A percentile compares a stretch with the other conserved stretches of the same genome.
These are phyloP conservation scores for Lactuca sativa DNA, from an alignment of 129 eudicot species.

Conservation along the genomic window DNA sequence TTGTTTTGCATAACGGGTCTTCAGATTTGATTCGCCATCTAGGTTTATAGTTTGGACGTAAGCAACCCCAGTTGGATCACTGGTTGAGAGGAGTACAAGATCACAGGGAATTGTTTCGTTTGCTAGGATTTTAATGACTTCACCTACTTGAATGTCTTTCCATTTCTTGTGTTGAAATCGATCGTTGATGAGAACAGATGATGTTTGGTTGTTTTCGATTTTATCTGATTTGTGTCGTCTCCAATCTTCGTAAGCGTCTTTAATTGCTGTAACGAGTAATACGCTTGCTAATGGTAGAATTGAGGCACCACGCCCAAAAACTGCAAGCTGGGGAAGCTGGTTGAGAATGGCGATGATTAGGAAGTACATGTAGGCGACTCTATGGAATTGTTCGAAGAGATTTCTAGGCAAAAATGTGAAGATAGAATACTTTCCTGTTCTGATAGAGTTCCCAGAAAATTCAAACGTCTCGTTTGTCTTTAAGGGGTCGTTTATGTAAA, in stretches of 20 bases:
- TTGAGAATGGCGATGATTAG: slow-evolving; percentile 81
- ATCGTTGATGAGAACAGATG: slow-evolving; percentile 56
- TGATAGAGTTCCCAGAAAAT: slow-evolving; percentile 78
- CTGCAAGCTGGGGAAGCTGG: slow-evolving; percentile 96
- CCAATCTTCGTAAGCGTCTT: slow-evolving; percentile 95
- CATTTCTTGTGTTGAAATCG: slow-evolving; percentile 63
- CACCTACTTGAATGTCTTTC: slow-evolving; percentile 87
- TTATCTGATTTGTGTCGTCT: slow-evolving; percentile 80
- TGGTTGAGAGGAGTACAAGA: slow-evolving; percentile 84
- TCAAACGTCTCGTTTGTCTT: slow-evolving; percentile 81
- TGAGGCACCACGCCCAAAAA: slow-evolving; percentile 87
- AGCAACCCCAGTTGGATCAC: slow-evolving; percentile 97
- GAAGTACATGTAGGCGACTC: slow-evolving; percentile 92
- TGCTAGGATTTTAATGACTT: slow-evolving; percentile 63
- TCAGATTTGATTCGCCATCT: slow-evolving; percentile 92
- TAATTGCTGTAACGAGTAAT: slow-evolving; percentile 78
- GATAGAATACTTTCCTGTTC: slow-evolving; percentile 74
- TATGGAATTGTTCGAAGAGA: slow-evolving; percentile 90
- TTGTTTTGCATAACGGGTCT: slow-evolving; percentile 93
- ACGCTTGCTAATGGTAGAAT: slow-evolving; percentile 79
- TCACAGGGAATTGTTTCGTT: slow-evolving; percentile 92
- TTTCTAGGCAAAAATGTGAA: slow-evolving; percentile 85
- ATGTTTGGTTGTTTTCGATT: slow-evolving; percentile 72
- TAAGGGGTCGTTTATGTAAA: slow-evolving; percentile 66
- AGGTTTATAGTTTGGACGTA: slow-evolving; percentile 90